A percentile compares a stretch with the other conserved stretches of the same genome.
Evolutionary conservation across 1,284 basidiomycete genomes (phyloP).

Genomic region (Trametes sp.): DNA sequence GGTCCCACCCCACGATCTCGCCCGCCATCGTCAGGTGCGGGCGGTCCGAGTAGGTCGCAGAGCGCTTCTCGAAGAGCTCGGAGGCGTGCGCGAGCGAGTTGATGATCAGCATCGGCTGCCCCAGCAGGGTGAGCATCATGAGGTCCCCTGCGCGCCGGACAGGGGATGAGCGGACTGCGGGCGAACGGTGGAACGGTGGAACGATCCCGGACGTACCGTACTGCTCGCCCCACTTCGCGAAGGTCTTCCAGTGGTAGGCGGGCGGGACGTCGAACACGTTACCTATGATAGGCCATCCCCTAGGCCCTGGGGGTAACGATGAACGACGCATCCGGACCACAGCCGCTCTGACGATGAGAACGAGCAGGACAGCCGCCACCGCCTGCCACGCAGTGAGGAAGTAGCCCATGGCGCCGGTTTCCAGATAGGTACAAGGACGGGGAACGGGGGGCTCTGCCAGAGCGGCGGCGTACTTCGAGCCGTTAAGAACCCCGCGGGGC

Average conservation of each 20-base stretch:
- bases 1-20: slow-evolving; percentile 44
- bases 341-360: background rate
- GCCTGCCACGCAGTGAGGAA: background rate
- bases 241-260: slow-evolving; percentile 37
- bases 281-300: slow-evolving; percentile 41
- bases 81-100: slow-evolving; percentile 59
- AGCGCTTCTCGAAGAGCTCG: slow-evolving; percentile 48
- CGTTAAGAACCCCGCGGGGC: slow-evolving; percentile 1
- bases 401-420: background rate
- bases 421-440: background rate
- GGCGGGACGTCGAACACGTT: slow-evolving; percentile 42
- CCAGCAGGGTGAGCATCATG: slow-evolving; percentile 53
- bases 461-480: background rate
- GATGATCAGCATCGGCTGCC: slow-evolving; percentile 66
- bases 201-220: slow-evolving; percentile 36
- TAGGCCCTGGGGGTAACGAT: slow-evolving; percentile 41
- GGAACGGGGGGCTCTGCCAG: background rate
- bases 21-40: slow-evolving; percentile 42
- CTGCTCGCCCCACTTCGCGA: slow-evolving; percentile 37
- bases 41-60: slow-evolving; percentile 47
- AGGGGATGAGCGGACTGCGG: background rate
- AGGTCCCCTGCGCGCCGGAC: slow-evolving; percentile 31
- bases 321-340: background rate
- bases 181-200: background rate
- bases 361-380: background rate